Percentiles rank a stretch among this genome's conserved stretches.
Evolutionary conservation across 192 early-diverging fungal genomes (phyloP).

Genomic region (Backusella morwellensis): DNA sequence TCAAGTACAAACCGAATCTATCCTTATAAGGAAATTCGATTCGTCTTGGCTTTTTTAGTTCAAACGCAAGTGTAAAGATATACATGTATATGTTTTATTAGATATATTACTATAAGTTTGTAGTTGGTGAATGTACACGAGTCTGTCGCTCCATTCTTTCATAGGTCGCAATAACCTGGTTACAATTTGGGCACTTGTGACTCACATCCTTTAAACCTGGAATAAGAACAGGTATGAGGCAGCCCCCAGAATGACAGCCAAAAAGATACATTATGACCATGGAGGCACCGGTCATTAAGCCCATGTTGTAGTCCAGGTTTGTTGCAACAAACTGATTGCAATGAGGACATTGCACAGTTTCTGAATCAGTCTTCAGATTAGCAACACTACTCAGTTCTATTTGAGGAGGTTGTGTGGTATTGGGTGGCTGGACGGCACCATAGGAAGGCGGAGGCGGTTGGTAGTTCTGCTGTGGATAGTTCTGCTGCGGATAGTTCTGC

Average conservation of each 20-base stretch:
- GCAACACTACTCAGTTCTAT: background rate
- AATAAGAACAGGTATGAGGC: background rate
- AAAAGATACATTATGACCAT: background rate
- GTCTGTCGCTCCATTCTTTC: background rate
- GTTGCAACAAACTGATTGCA: background rate
- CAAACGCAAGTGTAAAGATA: too few species aligned
- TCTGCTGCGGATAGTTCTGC: background rate
- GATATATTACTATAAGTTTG: background rate
- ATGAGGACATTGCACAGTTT: conserved; percentile 4
- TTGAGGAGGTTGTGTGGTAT: background rate
- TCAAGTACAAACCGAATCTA: background rate
- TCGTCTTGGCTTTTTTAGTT: too few species aligned
- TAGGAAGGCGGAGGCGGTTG: background rate
- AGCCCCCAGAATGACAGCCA: background rate
- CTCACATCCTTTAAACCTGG: background rate
- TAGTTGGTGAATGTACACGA: background rate
- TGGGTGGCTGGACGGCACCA: background rate
- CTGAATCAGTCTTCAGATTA: background rate
- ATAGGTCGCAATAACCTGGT: background rate
- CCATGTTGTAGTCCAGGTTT: background rate
- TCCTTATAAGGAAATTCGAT: background rate
- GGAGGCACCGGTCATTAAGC: background rate
- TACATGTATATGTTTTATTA: background rate
- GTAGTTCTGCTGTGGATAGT: background rate
- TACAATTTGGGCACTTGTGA: background rate